phyloP scores from a whole-genome alignment of 768 basidiomycete species.

The Boletus bicolor region DNA sequence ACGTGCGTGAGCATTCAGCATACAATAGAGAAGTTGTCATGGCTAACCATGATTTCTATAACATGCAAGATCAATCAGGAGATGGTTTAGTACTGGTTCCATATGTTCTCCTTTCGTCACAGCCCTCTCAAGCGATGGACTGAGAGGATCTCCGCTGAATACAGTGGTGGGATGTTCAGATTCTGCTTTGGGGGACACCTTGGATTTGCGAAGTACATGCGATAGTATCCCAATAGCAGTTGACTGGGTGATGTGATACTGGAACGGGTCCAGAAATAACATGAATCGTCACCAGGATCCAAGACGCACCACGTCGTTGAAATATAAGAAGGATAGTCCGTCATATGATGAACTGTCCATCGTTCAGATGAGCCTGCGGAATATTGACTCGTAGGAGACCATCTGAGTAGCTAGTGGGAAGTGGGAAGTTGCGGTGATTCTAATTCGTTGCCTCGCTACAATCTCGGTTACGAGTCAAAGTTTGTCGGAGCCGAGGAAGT shows the following conservation, averaged over 20 bases:
- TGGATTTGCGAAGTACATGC: conserved; percentile 1
- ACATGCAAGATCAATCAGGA: conserved; percentile 10
- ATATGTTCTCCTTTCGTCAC: conserved; percentile 9
- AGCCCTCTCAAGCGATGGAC: conserved; percentile 5
- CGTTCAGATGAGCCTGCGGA: not conserved
- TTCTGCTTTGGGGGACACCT: not conserved
- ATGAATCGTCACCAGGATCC: not conserved
- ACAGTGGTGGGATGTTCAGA: not conserved
- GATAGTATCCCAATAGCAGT: conserved; percentile 2
- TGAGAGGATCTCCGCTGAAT: conserved; percentile 12
- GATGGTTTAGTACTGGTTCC: conserved; percentile 3
- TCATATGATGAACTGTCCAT: not conserved
- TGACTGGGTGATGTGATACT: conserved; percentile 10
- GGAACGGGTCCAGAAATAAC: not conserved
- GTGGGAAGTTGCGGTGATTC: not conserved
- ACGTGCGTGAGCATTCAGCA: not conserved
- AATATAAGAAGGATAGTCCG: conserved; percentile 4
- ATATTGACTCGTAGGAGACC: too few relatives aligned
- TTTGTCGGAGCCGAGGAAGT: not conserved
- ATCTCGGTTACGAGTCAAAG: not conserved
- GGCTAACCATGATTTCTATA: conserved; percentile 7
- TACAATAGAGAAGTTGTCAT: not conserved
- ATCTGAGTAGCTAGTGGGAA: not conserved
- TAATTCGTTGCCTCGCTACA: not conserved
- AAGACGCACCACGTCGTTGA: conserved; percentile 8